A percentile compares a stretch with the other conserved stretches of the same genome.
Evolutionary conservation across 345 rosid species (phyloP).

Genomic region (Acer yangbiense): DNA sequence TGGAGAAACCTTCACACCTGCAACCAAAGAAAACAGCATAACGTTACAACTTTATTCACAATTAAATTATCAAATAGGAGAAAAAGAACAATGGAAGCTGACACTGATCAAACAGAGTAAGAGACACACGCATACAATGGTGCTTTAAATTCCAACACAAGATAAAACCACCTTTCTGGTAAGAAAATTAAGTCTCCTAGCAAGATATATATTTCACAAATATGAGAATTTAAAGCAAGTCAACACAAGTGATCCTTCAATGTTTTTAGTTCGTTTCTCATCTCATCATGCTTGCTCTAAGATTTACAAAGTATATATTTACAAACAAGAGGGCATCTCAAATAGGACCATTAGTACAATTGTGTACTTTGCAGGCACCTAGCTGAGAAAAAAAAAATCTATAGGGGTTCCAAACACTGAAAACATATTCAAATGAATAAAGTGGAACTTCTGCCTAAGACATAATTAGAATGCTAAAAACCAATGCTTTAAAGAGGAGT

Average conservation of each 20-base stretch:
- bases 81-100: neutral
- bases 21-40: constrained; percentile 18
- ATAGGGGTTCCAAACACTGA: neutral
- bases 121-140: neutral
- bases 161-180: neutral
- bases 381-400: neutral
- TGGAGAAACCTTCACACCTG: constrained; percentile 99
- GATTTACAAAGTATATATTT: neutral
- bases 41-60: neutral
- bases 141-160: constrained; percentile 11
- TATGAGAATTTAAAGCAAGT: neutral
- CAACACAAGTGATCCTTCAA: neutral
- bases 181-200: neutral
- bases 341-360: neutral
- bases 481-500: neutral
- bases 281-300: neutral
- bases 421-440: neutral
- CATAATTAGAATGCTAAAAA: constrained; percentile 2
- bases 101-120: neutral
- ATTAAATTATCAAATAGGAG: neutral
- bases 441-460: neutral
- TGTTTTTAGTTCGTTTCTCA: constrained; percentile 2
- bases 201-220: neutral
- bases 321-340: neutral
- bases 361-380: neutral